Base-by-base conservation (phyloP, 2,329 filamentous ascomycete species). In the Chaetomium globosum region DNA sequence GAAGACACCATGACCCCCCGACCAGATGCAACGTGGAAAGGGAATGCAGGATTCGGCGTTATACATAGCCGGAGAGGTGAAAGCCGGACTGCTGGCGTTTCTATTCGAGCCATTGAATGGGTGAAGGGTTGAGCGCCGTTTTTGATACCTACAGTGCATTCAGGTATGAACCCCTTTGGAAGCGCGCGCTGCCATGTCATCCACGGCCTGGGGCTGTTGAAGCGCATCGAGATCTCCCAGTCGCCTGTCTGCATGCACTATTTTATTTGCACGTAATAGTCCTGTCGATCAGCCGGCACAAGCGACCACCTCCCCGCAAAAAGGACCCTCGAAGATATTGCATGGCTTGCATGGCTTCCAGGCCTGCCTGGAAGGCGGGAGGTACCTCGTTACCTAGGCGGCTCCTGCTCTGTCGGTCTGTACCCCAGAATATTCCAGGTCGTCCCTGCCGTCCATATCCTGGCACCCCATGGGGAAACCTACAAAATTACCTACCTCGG, bases 271-370 rank as follows among this genome's bases (percentile, higher is more conserved):
- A 46, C 43, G 43, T 6, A 7, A 46, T n/a, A 33, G 13, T 8
- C 19, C 19, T 54, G 52, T 33, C 52, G 30, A 33, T 53, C 51
- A 53, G 51, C 51, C 51, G 51, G 28, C 10, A 21, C 51, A n/a
- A 33, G 43, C 43, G 43, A 31, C 52, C 23, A 31, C 28, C 26
- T 30, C 51, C 26, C 9, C 28, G 16, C 23, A 28, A 53, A 23
- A 54, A 21, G 16, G 28, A 6, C 31, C 7, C 48, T 23, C n/a
- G 21, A 12, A 3, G 23, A 28, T 52, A 21, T 30, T 30, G 26
- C 52, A 54, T 10, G 52, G 52, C 52, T 6, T 33, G 31, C 48
- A 51, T 51, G 36, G 36, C 36, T 39, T 19, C 5, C 48, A 4
- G 43, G 16, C 43, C 43, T 12, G 36, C n/a, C n/a, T n/a, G n/a